Evolutionary conservation across 108 stramenopile genomes (phyloP).

Genomic region (Skeletonema marinoi): DNA sequence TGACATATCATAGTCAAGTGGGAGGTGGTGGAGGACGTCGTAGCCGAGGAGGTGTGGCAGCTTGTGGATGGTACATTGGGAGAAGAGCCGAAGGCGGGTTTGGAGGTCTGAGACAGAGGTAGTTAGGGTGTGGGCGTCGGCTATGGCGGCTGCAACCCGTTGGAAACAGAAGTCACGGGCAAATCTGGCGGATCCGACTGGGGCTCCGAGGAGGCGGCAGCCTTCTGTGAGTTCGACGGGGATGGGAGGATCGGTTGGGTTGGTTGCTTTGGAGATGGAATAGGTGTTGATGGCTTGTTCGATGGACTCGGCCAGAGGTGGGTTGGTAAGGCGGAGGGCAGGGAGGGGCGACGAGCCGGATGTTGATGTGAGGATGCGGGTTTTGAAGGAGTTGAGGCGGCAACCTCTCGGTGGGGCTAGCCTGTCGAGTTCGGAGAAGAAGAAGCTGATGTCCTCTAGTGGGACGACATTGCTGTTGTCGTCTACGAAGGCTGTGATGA

Average conservation of each 20-base stretch:
- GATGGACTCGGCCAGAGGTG: background rate
- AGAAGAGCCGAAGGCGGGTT: conserved; percentile 12
- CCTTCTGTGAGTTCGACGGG: conserved; percentile 1
- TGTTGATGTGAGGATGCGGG: conserved; percentile 10
- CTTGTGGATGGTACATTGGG: conserved; percentile 17
- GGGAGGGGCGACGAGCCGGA: background rate
- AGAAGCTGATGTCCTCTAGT: conserved; percentile 8
- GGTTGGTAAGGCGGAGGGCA: background rate
- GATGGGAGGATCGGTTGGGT: background rate
- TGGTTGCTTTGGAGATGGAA: background rate
- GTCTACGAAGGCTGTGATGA: too few relatives aligned
- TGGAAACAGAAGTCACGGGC: background rate
- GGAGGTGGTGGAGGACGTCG: conserved; percentile 16
- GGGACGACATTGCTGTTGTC: background rate
- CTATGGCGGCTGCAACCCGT: background rate
- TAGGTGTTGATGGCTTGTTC: conserved; percentile 3
- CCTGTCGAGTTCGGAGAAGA: background rate
- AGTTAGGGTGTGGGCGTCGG: background rate
- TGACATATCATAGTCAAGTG: background rate
- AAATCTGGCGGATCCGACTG: conserved; percentile 6
- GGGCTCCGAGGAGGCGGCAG: conserved; percentile 8
- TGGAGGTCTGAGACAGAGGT: background rate
- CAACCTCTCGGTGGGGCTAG: background rate
- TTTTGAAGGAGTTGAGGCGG: conserved; percentile 10
- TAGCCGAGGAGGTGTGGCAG: conserved; percentile 7